Evolutionary conservation across 139 green algal genomes (phyloP).

Genomic region (Tetradesmus obliquus): DNA sequence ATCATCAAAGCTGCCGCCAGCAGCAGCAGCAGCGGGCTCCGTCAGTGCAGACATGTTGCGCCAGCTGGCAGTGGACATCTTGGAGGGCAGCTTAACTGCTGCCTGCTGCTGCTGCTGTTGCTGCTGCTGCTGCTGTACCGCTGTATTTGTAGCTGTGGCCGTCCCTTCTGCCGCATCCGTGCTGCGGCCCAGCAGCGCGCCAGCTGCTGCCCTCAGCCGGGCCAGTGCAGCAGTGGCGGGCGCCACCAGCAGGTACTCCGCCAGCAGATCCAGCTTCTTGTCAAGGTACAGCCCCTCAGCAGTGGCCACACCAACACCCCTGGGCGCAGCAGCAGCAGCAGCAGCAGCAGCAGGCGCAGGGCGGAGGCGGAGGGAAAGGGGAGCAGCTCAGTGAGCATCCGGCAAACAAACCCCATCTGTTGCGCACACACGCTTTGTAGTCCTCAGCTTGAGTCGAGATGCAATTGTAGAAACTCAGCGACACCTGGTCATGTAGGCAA

Average conservation of each 20-base stretch:
- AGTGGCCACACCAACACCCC: constrained; percentile 21
- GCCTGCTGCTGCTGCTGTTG: constrained; percentile 10
- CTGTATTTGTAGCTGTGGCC: neutral
- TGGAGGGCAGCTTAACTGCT: neutral
- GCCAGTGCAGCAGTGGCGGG: neutral
- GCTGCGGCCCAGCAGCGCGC: neutral
- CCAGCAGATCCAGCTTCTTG: constrained; percentile 30
- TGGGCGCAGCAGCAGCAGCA: neutral
- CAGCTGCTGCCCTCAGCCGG: neutral
- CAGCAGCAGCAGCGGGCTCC: neutral
- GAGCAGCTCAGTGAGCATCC: too few species aligned
- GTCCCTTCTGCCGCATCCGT: neutral
- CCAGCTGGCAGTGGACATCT: neutral
- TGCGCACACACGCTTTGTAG: too few species aligned
- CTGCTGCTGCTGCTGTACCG: neutral
- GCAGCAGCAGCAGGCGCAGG: too few species aligned
- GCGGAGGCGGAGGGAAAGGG: too few species aligned
- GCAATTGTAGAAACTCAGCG: too few species aligned
- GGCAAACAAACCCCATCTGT: too few species aligned
- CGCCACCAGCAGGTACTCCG: neutral
- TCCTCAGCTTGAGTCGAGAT: too few species aligned
- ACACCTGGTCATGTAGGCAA: too few species aligned
- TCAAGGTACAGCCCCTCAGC: constrained; percentile 14
- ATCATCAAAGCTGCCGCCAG: neutral
- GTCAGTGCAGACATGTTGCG: neutral